These are phyloP conservation scores for Rhododendron simsii DNA, from an alignment of 148 eudicot genomes.

Conservation along the genomic window DNA sequence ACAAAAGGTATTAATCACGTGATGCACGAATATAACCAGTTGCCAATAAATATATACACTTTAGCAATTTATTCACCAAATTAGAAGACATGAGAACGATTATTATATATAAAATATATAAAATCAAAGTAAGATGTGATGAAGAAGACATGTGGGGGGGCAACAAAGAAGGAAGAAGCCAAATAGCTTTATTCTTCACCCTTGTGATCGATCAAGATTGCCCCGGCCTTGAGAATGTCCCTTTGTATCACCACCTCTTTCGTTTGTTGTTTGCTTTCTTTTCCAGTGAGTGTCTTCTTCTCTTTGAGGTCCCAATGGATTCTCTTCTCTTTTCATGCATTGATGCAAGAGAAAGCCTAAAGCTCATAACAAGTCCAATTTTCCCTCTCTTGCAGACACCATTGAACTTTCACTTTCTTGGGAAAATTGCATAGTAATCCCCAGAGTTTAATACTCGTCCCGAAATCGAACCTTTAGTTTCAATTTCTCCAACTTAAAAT, in stretches of 20 bases:
- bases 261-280: slow-evolving; percentile 8
- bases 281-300: slow-evolving; percentile 5
- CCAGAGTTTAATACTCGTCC: background rate
- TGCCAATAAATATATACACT: background rate
- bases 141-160: background rate
- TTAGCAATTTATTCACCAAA: background rate
- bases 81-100: background rate
- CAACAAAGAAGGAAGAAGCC: background rate
- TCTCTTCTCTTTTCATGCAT: slow-evolving; percentile 4
- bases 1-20: background rate
- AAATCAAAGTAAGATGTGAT: background rate
- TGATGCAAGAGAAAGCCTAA: slow-evolving; percentile 16
- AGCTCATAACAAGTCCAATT: slow-evolving; percentile 1
- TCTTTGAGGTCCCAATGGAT: slow-evolving; percentile 3
- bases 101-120: no score
- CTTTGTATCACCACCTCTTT: background rate
- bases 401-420: slow-evolving; percentile 4
- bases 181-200: background rate
- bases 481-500: background rate
- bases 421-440: background rate
- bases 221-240: slow-evolving; percentile 6
- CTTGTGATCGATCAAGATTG: background rate
- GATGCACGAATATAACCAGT: background rate
- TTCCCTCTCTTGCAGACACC: slow-evolving; percentile 8
- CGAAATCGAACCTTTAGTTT: background rate